A percentile compares a stretch with the other conserved stretches of the same genome.
Conservation (phyloP, 2,329 filamentous ascomycete genomes). For the Endothia cerciana region DNA sequence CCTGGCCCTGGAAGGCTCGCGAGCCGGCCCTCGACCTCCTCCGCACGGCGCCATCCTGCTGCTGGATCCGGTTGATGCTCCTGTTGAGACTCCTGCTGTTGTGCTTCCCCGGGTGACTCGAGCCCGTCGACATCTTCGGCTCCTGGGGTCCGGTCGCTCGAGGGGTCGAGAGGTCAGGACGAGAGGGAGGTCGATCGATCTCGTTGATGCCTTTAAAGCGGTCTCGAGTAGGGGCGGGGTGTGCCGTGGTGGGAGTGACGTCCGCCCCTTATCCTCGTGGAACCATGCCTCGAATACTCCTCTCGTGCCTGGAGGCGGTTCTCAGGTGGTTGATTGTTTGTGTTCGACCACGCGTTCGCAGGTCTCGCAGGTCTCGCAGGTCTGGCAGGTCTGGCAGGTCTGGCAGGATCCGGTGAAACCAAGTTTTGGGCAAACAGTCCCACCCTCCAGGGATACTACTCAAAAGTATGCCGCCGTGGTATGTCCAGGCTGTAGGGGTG, state of each 20-base stretch:
- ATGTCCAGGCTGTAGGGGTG: background rate
- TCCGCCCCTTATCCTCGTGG: constrained; percentile 28
- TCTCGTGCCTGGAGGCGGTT: constrained; percentile 7
- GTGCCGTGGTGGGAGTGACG: constrained; percentile 27
- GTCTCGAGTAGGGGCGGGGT: constrained; percentile 15
- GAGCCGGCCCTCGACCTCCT: constrained; percentile 49
- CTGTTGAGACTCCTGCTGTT: constrained; percentile 49
- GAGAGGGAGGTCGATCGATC: background rate
- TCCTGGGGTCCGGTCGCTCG: background rate
- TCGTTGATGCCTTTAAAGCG: background rate
- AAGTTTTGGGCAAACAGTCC: constrained; percentile 6
- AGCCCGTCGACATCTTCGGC: constrained; percentile 54
- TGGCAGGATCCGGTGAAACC: constrained; percentile 4
- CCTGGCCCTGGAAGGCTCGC: constrained; percentile 49
- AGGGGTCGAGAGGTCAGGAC: constrained; percentile 12
- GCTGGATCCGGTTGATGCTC: constrained; percentile 49
- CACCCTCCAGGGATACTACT: constrained; percentile 6
- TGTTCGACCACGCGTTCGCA: constrained; percentile 5
- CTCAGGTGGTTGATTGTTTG: background rate
- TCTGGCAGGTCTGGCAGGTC: background rate
- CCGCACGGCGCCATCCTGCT: constrained; percentile 39
- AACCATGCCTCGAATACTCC: constrained; percentile 24
- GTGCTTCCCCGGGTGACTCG: constrained; percentile 51
- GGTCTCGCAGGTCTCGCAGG: too few species aligned
- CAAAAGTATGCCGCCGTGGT: background rate